Evolutionary conservation across 768 basidiomycete species (phyloP), one percentile per base, ranked within the genome.

Genomic region (Imleria badia): DNA sequence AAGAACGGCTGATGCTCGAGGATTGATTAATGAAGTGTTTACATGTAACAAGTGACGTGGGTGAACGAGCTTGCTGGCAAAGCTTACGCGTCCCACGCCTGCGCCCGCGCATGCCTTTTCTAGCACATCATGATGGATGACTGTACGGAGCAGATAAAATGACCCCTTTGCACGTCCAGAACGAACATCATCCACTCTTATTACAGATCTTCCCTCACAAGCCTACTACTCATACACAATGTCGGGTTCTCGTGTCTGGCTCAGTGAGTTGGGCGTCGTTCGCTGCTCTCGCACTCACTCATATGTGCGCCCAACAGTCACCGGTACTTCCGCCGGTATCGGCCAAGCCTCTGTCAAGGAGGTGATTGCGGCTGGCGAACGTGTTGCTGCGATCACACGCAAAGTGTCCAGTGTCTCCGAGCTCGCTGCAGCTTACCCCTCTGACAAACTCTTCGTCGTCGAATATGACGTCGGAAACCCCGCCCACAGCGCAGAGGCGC

Each of bases 291-390:
- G 6, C 43, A 15, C 11, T 39, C 9, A 53, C 50, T 64, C 22
- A 56, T 30, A 12, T 22, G 12, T 29, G 1, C 36, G 23, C 19
- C 17, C 11, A 14, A 38, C 11, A 76, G 80, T 77, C 42, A 78
- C 76, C 17, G 78, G 77, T 38, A 62, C 76, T 5, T 74, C 73
- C 1, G 54, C 73, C 1, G 76, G 77, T 17, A 72, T 79, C 34
- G 76, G 78, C 3, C 67, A 67, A 17, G 51, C 59, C 13, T 60
- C 71, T 17, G 66, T 67, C 20, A 69, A 61, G 20, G 59, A 69
- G 1, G 67, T 58, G 11, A 60, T 70, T 6, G 54, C 55, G 11
- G 56, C 53, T 14, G 70, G 69, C 3, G 70, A 71, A 42, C 61
- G 66, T 40, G 64, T 64, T 7, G 61, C 70, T 6, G 70, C 66